phyloP scores from a whole-genome alignment of 2,329 filamentous ascomycete species.

The Acrocalymma vagum region DNA sequence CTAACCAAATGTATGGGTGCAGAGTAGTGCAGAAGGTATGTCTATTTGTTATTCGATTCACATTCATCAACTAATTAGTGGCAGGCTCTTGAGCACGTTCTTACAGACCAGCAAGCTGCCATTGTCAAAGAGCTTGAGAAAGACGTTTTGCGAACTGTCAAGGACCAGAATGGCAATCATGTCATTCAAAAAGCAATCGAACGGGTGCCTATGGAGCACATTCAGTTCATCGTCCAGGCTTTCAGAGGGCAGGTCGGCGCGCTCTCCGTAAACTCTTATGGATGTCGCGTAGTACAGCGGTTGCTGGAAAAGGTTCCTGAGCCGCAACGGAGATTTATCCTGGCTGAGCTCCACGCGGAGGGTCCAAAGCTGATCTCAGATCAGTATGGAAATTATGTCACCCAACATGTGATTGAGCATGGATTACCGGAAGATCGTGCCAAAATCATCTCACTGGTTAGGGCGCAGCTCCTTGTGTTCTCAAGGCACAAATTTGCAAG shows the following conservation, averaged over 20 bases:
- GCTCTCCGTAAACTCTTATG: constrained; percentile 82
- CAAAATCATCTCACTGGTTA: constrained; percentile 77
- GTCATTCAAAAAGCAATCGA: constrained; percentile 95
- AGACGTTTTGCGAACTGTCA: constrained; percentile 79
- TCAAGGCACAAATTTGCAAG: constrained; percentile 97
- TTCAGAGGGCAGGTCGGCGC: constrained; percentile 78
- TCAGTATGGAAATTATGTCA: constrained; percentile 95
- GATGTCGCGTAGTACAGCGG: constrained; percentile 91
- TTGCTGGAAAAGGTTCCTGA: constrained; percentile 85
- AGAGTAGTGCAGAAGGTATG: constrained; percentile 91
- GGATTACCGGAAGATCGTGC: constrained; percentile 76
- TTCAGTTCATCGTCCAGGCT: constrained; percentile 84
- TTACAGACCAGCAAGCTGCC: constrained; percentile 88
- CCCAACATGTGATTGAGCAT: constrained; percentile 87
- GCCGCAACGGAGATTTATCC: constrained; percentile 73
- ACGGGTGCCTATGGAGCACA: constrained; percentile 76
- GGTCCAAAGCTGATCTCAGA: constrained; percentile 79
- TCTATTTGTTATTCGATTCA: neutral
- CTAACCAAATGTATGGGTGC: constrained; percentile 90
- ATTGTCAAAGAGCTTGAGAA: constrained; percentile 84
- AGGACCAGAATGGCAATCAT: constrained; percentile 93
- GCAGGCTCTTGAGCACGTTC: constrained; percentile 85
- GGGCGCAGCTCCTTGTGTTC: constrained; percentile 73
- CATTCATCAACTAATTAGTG: constrained; percentile 25
- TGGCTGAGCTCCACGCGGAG: constrained; percentile 80